Evolutionary conservation across 2,329 filamentous ascomycete genomes (phyloP), one percentile per base, ranked within the genome.

Genomic region (Talaromyces sp.): DNA sequence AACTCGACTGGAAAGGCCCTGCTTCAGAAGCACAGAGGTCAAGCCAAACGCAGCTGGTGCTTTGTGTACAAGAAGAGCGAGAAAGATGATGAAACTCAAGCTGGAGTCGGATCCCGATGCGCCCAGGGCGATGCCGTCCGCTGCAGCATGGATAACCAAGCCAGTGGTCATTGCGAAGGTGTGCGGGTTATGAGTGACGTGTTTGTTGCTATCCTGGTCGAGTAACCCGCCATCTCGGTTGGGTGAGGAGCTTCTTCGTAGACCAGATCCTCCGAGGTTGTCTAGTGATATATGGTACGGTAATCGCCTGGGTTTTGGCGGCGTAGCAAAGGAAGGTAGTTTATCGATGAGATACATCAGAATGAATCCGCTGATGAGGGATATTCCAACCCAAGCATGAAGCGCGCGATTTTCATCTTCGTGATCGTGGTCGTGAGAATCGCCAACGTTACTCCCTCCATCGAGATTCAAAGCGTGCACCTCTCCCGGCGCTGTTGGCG

Each of bases 31-130:
- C 1, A 97, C 87, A 1, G 93, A 93, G 0, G 94, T 98, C 57
- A 99, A 81, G 0, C 95, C 95, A 80, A 99, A 99, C 0, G 95
- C 93, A 1, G 95, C 95, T 0, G 93, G 94, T 1, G 93, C 94
- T 80, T 98, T 99, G 79, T 99, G 95, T 6, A 98, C 87, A 91
- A 99, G 96, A 70, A 99, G 95, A 11, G 95, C 95, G 47, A 97
- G 79, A 77, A 99, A 99, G 45, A 99, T 92, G 71, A 99, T 91
- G 67, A 98, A 87, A 41, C 91, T 92, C 11, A 99, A 81, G 65
- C 90, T 89, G 67, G 87, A 87, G 70, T 92, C 89, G 3, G 91
- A 89, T 3, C 90, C 91, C 0, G 93, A 97, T 27, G 95, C 95
- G 25, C 95, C 95, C 79, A 99, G 89, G 2, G 95, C 95, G 67